Percentiles rank a stretch among this genome's conserved stretches.
These are phyloP conservation scores for Ceratocystis papillata DNA, from an alignment of 2,329 filamentous ascomycete species.

Conservation along the genomic window DNA sequence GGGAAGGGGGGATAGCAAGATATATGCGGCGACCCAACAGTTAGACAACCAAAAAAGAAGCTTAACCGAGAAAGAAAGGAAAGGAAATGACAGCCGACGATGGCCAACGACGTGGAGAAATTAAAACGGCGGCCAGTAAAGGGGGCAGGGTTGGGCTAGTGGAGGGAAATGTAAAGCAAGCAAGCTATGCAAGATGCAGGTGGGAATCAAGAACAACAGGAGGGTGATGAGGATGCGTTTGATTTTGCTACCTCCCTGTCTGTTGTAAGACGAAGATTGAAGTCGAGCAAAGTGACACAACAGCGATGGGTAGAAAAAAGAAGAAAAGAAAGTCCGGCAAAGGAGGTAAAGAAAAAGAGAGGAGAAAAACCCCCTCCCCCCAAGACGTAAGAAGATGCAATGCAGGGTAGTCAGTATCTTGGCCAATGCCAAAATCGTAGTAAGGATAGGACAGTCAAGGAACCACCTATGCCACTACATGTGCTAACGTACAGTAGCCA, in stretches of 20 bases:
- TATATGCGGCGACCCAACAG: slow-evolving; percentile 11
- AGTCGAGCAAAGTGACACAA: slow-evolving; percentile 2
- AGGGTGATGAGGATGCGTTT: not conserved
- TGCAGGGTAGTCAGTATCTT: not conserved
- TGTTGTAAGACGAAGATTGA: slow-evolving; percentile 1
- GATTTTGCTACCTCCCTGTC: not conserved
- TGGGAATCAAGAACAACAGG: not conserved
- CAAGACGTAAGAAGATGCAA: not conserved
- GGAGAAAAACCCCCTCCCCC: not conserved
- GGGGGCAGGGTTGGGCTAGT: slow-evolving; percentile 12
- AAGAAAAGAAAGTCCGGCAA: not conserved
- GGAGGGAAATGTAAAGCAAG: not conserved
- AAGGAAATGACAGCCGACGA: slow-evolving; percentile 17
- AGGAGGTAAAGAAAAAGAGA: not conserved
- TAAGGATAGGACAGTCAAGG: not conserved
- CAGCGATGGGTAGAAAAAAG: not conserved
- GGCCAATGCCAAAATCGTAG: not conserved
- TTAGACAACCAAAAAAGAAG: slow-evolving; percentile 24
- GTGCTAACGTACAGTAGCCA: not conserved
- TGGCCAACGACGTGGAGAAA: slow-evolving; percentile 13
- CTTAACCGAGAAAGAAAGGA: slow-evolving; percentile 23
- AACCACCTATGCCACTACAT: slow-evolving; percentile 9
- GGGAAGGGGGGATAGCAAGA: slow-evolving; percentile 21
- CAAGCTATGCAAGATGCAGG: slow-evolving; percentile 6
- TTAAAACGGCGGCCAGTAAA: slow-evolving; percentile 6